phyloP scores from a whole-genome alignment of 148 eudicot genomes.

The Dianthus caryophyllus region DNA sequence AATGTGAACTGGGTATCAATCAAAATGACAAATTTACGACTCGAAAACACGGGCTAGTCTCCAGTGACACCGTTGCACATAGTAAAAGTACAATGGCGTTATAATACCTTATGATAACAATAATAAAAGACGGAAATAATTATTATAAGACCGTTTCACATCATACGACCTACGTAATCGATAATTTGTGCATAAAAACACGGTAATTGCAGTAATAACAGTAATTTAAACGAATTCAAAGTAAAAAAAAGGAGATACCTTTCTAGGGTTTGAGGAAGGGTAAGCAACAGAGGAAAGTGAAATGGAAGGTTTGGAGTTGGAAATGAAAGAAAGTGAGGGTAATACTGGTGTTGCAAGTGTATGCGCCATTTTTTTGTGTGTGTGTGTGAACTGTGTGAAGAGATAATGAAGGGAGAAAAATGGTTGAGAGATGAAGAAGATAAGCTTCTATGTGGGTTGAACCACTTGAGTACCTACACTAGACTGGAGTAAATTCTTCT shows the following conservation, averaged over 20 bases:
- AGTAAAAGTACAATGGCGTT: too few relatives aligned
- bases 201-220: background rate
- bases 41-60: too few relatives aligned
- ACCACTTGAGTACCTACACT: slow-evolving; percentile 7
- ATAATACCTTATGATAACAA: too few relatives aligned
- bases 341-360: slow-evolving; percentile 44
- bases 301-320: slow-evolving; percentile 29
- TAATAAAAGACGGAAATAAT: too few relatives aligned
- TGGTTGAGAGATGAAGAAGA: background rate
- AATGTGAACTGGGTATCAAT: too few relatives aligned
- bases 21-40: too few relatives aligned
- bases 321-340: slow-evolving; percentile 46
- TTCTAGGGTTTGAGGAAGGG: slow-evolving; percentile 35
- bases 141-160: too few relatives aligned
- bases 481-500: too few relatives aligned
- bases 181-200: background rate
- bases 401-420: slow-evolving; percentile 2
- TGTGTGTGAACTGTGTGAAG: too few relatives aligned
- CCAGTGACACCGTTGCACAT: too few relatives aligned
- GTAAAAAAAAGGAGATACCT: slow-evolving; percentile 28
- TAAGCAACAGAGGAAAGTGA: slow-evolving; percentile 25
- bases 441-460: background rate
- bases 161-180: too few relatives aligned
- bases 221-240: background rate
- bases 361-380: slow-evolving; percentile 50